Conservation (phyloP, 2,329 filamentous ascomycete species). For the Pseudofabraea citricarpa region DNA sequence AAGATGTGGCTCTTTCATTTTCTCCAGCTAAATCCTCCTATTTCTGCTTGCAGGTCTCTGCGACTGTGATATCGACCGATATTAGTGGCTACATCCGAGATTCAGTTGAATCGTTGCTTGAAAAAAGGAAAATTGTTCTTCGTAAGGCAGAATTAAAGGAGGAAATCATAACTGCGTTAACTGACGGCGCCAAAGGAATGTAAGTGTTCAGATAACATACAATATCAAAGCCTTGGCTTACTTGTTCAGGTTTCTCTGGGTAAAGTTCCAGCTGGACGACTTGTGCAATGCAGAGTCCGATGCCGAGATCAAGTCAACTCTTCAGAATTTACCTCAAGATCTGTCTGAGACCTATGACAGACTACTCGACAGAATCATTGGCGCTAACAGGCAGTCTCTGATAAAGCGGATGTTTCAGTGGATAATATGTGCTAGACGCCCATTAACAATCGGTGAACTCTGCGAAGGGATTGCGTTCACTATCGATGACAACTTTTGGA, state of each 20-base stretch:
- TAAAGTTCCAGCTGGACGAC: conserved; percentile 13
- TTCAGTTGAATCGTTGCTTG: too few relatives aligned
- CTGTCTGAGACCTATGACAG: conserved; percentile 11
- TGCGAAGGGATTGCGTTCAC: conserved; percentile 12
- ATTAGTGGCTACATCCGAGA: conserved; percentile 8
- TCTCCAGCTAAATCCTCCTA: too few relatives aligned
- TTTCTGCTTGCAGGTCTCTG: not conserved
- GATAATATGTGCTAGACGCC: conserved; percentile 8
- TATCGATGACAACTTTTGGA: conserved; percentile 6
- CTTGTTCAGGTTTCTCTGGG: conserved; percentile 13
- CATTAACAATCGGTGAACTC: conserved; percentile 8
- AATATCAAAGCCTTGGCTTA: not conserved
- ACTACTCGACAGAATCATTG: conserved; percentile 7
- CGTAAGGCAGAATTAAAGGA: conserved; percentile 5
- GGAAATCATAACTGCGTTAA: conserved; percentile 6
- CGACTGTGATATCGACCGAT: conserved; percentile 1
- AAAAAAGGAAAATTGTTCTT: too few relatives aligned
- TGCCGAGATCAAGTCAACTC: conserved; percentile 3
- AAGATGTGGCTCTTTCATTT: conserved; percentile 5
- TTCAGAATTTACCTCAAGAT: conserved; percentile 8
- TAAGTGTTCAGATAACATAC: conserved; percentile 2
- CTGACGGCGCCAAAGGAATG: conserved; percentile 13
- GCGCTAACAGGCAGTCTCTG: conserved; percentile 3
- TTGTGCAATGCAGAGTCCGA: conserved; percentile 9
- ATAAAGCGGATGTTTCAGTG: conserved; percentile 11